Percentiles rank a stretch among this genome's conserved stretches.
These are phyloP conservation scores for Kalmusia sp. DNA, from an alignment of 2,329 filamentous ascomycete species.

Conservation along the genomic window DNA sequence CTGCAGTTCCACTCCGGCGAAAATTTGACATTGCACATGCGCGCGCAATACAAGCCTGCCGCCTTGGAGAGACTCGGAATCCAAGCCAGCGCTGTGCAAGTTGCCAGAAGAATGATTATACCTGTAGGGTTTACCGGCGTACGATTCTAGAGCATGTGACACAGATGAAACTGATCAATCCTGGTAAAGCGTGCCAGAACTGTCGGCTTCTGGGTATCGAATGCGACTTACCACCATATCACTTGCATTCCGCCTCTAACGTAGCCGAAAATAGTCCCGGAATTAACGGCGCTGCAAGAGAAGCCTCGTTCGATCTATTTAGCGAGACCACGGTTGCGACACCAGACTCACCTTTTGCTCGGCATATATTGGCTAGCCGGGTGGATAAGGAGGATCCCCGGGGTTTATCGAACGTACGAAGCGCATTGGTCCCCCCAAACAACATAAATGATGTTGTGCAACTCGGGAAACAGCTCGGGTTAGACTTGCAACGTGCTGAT, in stretches of 20 bases:
- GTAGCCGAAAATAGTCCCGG: not conserved
- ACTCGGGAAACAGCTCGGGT: not conserved
- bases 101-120: constrained; percentile 8
- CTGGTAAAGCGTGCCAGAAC: constrained; percentile 14
- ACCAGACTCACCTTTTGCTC: not conserved
- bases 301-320: not conserved
- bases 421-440: too few species aligned
- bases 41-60: constrained; percentile 12
- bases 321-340: constrained; percentile 1
- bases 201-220: constrained; percentile 6
- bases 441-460: not conserved
- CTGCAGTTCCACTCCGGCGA: not conserved
- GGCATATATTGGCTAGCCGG: not conserved
- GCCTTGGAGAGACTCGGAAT: constrained; percentile 7
- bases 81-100: constrained; percentile 5
- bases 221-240: constrained; percentile 5
- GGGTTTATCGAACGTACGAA: too few species aligned
- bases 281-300: not conserved
- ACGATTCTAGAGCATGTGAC: not conserved
- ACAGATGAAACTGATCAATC: not conserved
- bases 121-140: constrained; percentile 14
- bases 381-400: not conserved
- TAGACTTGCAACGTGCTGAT: not conserved
- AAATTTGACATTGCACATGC: constrained; percentile 18
- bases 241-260: not conserved